phyloP scores from a whole-genome alignment of 2,329 filamentous ascomycete species.

The Penicillium corylophilum region DNA sequence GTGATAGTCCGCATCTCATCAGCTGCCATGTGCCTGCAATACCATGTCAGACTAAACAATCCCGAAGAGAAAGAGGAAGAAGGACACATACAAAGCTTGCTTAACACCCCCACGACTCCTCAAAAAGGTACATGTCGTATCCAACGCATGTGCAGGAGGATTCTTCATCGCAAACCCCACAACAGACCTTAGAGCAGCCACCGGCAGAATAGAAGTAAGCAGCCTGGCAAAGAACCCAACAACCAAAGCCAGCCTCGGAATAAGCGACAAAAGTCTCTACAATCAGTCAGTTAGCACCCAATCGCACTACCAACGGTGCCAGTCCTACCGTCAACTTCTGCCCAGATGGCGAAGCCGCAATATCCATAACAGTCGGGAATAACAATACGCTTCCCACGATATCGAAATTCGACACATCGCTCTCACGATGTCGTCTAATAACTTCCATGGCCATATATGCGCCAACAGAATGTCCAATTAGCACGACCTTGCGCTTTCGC shows the following conservation, averaged over 20 bases:
- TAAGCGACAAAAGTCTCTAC: constrained; percentile 32
- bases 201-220: constrained; percentile 46
- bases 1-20: constrained; percentile 60
- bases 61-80: background rate
- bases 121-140: constrained; percentile 53
- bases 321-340: constrained; percentile 47
- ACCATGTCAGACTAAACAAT: too few relatives aligned
- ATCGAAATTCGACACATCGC: constrained; percentile 29
- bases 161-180: constrained; percentile 46
- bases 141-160: constrained; percentile 40
- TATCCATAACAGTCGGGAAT: constrained; percentile 73
- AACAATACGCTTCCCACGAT: constrained; percentile 60
- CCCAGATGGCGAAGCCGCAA: constrained; percentile 63
- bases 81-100: constrained; percentile 52
- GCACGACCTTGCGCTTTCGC: constrained; percentile 49
- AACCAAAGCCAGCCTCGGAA: constrained; percentile 40
- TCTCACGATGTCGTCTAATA: constrained; percentile 56
- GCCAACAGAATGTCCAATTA: constrained; percentile 74
- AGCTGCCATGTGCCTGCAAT: constrained; percentile 53
- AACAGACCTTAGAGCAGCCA: constrained; percentile 39
- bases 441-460: constrained; percentile 70
- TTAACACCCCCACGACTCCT: constrained; percentile 50
- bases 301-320: background rate
- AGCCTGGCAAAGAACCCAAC: constrained; percentile 42
- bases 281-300: background rate